Evolutionary conservation across 75 land plant species (phyloP), one percentile per base, ranked within the genome.

Genomic region (Cryptomeria japonica): DNA sequence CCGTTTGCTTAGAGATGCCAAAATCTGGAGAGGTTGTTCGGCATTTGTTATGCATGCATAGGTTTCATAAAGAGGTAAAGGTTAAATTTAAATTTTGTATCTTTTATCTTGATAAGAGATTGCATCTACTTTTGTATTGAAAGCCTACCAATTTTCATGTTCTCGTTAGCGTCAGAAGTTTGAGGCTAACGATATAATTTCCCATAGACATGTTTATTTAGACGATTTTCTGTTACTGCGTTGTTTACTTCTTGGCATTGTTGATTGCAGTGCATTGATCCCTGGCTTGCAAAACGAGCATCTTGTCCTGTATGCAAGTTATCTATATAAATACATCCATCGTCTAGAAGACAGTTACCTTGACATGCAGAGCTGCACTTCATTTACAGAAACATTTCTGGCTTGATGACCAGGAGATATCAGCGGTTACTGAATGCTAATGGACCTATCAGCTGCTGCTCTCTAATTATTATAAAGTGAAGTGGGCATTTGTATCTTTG

Each of bases 1-100:
- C 95, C 13, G 88, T 97, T 49, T 97, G 98, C 90, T 91, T 97
- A n/a, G 98, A 97, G 86, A 88, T 85, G 19, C 98, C 95, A 51
- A 46, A 80, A 36, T 88, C 86, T 73, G 98, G 97, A 42, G 98
- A 95, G 1, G 87, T 85, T 53, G 89, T 97, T 61, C 94, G 97
- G n/a, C 98, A 95, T 87, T 91, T 97, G 41, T 97, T 97, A 76
- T 97, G 98, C 87, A 87, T 96, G 83, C 98, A 97, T 78, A 94
- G 92, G n/a, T 97, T 97, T 89, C 98, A 97, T 86, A 92, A 94
- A 91, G 93, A 91, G 80, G 98, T 96, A 87, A 42, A 80, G 19
- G 53, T 3, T 55, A 8, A 58, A 28, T 39, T 82, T 14, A 85
- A 32, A 72, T 4, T 44, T 44, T 44, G 46, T 39, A 41, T 64